phyloP scores from a whole-genome alignment of 2,329 filamentous ascomycete species.

The Fusarium sacchari region DNA sequence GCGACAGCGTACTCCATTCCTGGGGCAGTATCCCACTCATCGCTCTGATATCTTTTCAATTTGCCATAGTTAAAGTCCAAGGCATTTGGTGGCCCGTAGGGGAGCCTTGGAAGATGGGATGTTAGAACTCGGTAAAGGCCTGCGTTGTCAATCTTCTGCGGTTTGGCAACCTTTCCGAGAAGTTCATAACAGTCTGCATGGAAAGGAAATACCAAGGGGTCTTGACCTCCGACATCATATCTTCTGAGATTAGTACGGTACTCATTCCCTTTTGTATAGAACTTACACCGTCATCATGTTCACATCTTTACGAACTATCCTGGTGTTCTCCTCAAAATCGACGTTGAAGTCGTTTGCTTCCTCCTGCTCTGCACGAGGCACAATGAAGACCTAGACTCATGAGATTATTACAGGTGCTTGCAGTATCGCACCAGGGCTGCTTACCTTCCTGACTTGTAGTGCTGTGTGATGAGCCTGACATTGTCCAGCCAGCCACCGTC shows the following conservation, averaged over 20 bases:
- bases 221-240: not conserved
- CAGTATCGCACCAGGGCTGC: accelerated
- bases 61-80: not conserved
- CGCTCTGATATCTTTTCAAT: not conserved
- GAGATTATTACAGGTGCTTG: no score
- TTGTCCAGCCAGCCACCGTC: not conserved
- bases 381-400: not conserved
- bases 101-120: not conserved
- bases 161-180: not conserved
- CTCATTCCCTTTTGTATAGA: no score
- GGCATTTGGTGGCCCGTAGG: not conserved
- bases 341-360: not conserved
- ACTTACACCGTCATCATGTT: not conserved
- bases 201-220: not conserved
- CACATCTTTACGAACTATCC: not conserved
- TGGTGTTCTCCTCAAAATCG: not conserved
- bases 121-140: not conserved
- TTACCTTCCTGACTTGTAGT: not conserved
- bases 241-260: not conserved
- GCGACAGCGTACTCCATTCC: not conserved
- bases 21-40: not conserved
- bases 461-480: not conserved
- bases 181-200: not conserved
- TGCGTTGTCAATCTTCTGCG: not conserved
- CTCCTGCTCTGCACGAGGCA: not conserved